Conservation (phyloP, 2,329 filamentous ascomycete species). For the Lasiodiplodia hormozganensis region DNA sequence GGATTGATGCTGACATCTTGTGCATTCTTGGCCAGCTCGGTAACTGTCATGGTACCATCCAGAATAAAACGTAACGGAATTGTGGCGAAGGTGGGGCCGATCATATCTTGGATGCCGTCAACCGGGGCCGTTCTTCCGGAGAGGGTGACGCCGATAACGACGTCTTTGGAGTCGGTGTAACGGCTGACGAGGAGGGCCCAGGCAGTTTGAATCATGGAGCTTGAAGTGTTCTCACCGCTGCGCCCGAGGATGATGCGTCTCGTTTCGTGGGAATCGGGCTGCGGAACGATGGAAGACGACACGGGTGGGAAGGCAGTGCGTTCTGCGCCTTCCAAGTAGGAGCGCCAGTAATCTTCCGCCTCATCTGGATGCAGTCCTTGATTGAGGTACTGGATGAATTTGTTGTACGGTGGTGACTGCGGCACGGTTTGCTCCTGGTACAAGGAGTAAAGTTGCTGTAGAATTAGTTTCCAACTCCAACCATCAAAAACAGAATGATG, state of each 20-base stretch:
- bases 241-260: constrained; percentile 37
- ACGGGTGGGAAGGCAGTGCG: constrained; percentile 45
- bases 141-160: constrained; percentile 45
- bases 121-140: constrained; percentile 46
- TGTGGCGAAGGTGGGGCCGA: constrained; percentile 49
- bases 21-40: constrained; percentile 33
- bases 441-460: constrained; percentile 41
- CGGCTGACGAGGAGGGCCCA: constrained; percentile 41
- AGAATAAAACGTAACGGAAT: constrained; percentile 46
- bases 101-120: constrained; percentile 42
- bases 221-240: constrained; percentile 33
- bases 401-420: constrained; percentile 34
- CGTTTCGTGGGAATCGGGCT: constrained; percentile 37
- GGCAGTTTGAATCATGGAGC: constrained; percentile 42
- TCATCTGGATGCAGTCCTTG: constrained; percentile 32
- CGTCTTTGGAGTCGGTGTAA: constrained; percentile 40
- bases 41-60: constrained; percentile 36
- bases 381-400: constrained; percentile 45
- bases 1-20: constrained; percentile 1
- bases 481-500: constrained; percentile 49
- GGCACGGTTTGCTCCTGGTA: constrained; percentile 27
- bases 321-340: constrained; percentile 38
- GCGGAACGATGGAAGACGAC: constrained; percentile 33
- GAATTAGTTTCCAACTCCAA: constrained; percentile 42
- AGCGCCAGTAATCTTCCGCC: constrained; percentile 44